A percentile compares a stretch with the other conserved stretches of the same genome.
These are phyloP conservation scores for Pseudogymnoascus sp. DNA, from an alignment of 2,329 filamentous ascomycete genomes.

Conservation along the genomic window DNA sequence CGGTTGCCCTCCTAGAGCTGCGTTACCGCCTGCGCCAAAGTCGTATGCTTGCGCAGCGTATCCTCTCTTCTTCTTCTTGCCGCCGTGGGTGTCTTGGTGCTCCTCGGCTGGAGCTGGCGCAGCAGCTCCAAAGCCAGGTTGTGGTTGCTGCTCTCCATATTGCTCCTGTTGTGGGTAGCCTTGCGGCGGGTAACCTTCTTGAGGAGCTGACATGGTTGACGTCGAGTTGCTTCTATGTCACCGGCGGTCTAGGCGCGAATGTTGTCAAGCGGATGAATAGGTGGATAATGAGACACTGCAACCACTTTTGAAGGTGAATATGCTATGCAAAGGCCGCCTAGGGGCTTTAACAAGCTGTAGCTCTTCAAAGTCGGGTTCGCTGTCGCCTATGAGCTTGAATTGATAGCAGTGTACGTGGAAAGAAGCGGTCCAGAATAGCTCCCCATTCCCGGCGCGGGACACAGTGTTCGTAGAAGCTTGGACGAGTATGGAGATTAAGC, in stretches of 20 bases:
- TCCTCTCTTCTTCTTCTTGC: slow-evolving; percentile 83
- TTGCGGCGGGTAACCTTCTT: slow-evolving; percentile 43
- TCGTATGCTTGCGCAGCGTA: slow-evolving; percentile 95
- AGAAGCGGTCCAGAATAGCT: slow-evolving; percentile 3
- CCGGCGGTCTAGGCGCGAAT: slow-evolving; percentile 4
- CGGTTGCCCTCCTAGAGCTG: slow-evolving; percentile 58
- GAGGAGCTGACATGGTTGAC: slow-evolving; percentile 41
- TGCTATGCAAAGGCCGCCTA: slow-evolving; percentile 1
- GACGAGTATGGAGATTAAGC: background rate
- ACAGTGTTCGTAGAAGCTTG: slow-evolving; percentile 8
- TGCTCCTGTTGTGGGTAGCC: slow-evolving; percentile 37
- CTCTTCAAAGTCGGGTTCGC: background rate
- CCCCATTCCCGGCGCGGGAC: slow-evolving; percentile 6
- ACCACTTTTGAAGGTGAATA: background rate
- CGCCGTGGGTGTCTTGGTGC: slow-evolving; percentile 36
- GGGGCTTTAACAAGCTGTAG: slow-evolving; percentile 6
- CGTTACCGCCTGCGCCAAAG: slow-evolving; percentile 82
- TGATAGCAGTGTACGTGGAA: slow-evolving; percentile 2
- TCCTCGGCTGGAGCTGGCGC: slow-evolving; percentile 26
- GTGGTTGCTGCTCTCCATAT: slow-evolving; percentile 37
- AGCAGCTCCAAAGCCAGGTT: slow-evolving; percentile 26
- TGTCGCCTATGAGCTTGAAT: background rate
- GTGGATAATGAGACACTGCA: background rate
- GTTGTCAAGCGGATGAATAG: background rate
- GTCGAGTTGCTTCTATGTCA: background rate